Base-by-base conservation (phyloP, 805 yeast species). In the Wickerhamiella spandovensis region DNA sequence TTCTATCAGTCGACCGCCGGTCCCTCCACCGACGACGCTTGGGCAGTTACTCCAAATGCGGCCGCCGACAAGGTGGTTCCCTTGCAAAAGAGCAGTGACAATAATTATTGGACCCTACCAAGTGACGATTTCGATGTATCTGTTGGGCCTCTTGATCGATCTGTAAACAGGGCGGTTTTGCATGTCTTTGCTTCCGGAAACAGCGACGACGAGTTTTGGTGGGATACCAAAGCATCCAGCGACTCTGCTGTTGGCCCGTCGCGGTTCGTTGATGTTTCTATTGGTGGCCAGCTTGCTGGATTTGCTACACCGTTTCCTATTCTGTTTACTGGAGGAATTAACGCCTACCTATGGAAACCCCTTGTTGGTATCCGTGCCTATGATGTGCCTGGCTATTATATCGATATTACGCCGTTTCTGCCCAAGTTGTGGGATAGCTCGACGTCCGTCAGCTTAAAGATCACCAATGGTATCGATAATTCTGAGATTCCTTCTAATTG, bases 161-260 rank as follows among this genome's bases (percentile, higher is more conserved):
- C 48, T 7, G 56, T 53, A n/a, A 52, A 51, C 46, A 71, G 79
- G 52, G 77, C 79, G 44, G 57, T 65, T 24, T 53, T 85, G 30
- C 73, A 81, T 10, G 62, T 86, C 5, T 79, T 77, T 55, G 77
- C 82, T 12, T 76, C 84, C 18, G 95, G 92, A 2, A 84, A 82
- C 58, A 82, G 81, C 2, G 78, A 74, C 35, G 95, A 86, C 64
- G 95, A 87, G 62, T 83, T 84, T 58, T 86, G 94, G 94, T 87
- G 60, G 60, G 53, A 81, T 64, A 65, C 79, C 9, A 53, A 65
- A n/a, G 39, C 20, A 17, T 35, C 39, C 39, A n/a, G 10, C 39
- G 20, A 17, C 39, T 65, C 69, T 13, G 59, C 64, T n/a, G 46
- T 74, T 5, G 59, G 60, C 6, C 59, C 61, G 17, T 55, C 28